phyloP scores from a whole-genome alignment of 2,329 filamentous ascomycete genomes.

The Fusarium guadeloupense region DNA sequence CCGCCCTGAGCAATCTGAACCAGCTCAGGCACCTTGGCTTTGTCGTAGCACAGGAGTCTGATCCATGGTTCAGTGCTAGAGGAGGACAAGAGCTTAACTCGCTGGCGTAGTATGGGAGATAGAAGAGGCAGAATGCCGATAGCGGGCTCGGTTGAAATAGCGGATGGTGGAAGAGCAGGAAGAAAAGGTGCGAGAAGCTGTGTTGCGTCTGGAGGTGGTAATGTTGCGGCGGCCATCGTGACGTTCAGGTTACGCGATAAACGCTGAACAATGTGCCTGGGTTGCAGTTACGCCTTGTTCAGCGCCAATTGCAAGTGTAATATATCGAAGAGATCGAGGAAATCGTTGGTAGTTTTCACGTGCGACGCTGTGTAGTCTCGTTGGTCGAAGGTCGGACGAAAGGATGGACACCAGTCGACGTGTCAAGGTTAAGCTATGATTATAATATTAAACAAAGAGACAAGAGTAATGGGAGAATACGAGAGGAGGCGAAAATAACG shows the following conservation, averaged over 20 bases:
- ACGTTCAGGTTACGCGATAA: not conserved
- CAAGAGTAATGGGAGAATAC: not conserved
- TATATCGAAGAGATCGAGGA: slow-evolving; percentile 4
- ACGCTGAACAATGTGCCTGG: not conserved
- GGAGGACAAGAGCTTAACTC: slow-evolving; percentile 71
- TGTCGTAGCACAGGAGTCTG: slow-evolving; percentile 74
- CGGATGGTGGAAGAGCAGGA: slow-evolving; percentile 66
- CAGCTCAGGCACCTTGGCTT: slow-evolving; percentile 64
- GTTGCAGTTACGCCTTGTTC: slow-evolving; percentile 10
- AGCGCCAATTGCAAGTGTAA: not conserved
- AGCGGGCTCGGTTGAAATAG: slow-evolving; percentile 66
- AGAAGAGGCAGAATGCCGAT: slow-evolving; percentile 66
- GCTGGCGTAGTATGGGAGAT: slow-evolving; percentile 72
- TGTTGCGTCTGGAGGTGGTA: slow-evolving; percentile 58
- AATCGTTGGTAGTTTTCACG: slow-evolving; percentile 24
- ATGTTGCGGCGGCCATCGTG: slow-evolving; percentile 43
- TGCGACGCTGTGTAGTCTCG: slow-evolving; percentile 17
- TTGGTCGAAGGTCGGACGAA: slow-evolving; percentile 19
- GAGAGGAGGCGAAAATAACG: not conserved
- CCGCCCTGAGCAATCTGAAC: slow-evolving; percentile 69
- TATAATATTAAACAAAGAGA: not conserved
- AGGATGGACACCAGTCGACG: slow-evolving; percentile 10
- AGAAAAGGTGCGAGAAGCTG: slow-evolving; percentile 65
- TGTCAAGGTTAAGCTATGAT: slow-evolving; percentile 13
- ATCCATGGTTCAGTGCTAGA: slow-evolving; percentile 75